Evolutionary conservation across 148 eudicot genomes (phyloP), one percentile per base, ranked within the genome.

Genomic region (Suaeda aralocaspica): DNA sequence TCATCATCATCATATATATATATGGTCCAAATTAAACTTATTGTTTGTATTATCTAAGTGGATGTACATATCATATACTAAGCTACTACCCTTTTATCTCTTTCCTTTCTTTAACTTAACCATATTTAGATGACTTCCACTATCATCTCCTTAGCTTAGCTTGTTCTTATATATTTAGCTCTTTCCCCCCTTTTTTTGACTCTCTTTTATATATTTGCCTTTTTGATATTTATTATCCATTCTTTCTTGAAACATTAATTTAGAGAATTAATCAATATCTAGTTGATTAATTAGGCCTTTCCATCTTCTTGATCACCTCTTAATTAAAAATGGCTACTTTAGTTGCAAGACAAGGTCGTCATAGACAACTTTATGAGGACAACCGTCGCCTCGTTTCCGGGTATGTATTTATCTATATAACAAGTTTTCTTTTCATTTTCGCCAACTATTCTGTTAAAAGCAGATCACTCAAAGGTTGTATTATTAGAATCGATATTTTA

Each of bases 311-410:
- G 4, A 3, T 49, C 18, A 18, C 2, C 2, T 49, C 53, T 49
- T 49, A 0, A 49, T 49, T 19, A 12, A 24, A 8, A 6, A 79
- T 79, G 79, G 70, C 74, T 12, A 60, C 70, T 28, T 52, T 75
- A 61, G 46, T 79, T 15, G 70, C 82, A 28, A 59, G 82, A 34
- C 62, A 69, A 69, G 82, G 82, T 19, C 82, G 82, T n/a, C 73
- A 79, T 49, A 53, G 79, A 13, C 82, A 79, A 57, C 79, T 74
- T 34, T 79, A 79, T 59, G 65, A 75, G 72, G 82, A 63, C 67
- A 75, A 75, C 28, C 72, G 67, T 57, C 61, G 82, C 12, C 82
- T 79, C 15, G 82, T 79, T 10, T 79, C 82, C 22, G 82, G 82
- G 82, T 79, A 75, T 9, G 68, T 70, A 14, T 24, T 26, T 6